Conservation (phyloP, 345 rosid genomes). For the Lagerstroemia speciosa region DNA sequence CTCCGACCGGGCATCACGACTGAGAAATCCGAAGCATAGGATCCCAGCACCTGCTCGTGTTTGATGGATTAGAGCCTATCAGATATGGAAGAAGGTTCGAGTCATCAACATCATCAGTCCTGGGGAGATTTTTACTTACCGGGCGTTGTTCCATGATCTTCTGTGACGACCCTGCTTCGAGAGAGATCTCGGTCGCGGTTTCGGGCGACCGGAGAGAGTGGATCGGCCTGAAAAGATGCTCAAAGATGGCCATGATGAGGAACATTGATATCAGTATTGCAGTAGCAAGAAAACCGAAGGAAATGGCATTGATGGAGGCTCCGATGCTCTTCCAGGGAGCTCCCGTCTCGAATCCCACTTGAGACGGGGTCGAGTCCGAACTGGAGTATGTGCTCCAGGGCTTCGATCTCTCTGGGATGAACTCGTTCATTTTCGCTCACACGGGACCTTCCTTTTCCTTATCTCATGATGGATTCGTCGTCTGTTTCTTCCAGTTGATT, state of each 20-base stretch:
- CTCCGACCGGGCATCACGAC: constrained; percentile 89
- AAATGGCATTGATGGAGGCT: constrained; percentile 68
- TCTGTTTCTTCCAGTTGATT: neutral
- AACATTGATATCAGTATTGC: constrained; percentile 89
- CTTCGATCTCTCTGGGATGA: constrained; percentile 39
- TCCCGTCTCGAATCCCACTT: constrained; percentile 26
- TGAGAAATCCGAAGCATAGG: constrained; percentile 51
- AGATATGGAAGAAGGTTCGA: neutral
- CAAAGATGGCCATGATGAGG: constrained; percentile 89
- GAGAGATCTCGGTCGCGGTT: constrained; percentile 12
- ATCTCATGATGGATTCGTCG: neutral
- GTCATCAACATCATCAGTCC: neutral
- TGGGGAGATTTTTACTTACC: neutral
- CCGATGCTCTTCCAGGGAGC: constrained; percentile 62
- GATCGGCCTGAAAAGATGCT: constrained; percentile 65
- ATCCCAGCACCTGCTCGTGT: constrained; percentile 28
- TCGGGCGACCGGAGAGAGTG: constrained; percentile 37
- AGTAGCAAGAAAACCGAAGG: constrained; percentile 91
- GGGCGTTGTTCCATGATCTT: constrained; percentile 26
- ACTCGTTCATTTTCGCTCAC: constrained; percentile 27
- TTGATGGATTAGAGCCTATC: neutral
- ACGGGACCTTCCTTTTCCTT: neutral
- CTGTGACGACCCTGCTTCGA: constrained; percentile 16
- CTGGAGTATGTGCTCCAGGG: constrained; percentile 49
- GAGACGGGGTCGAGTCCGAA: constrained; percentile 23